These are phyloP conservation scores for Xylaria curta DNA, from an alignment of 495 filamentous ascomycete genomes.

Conservation along the genomic window DNA sequence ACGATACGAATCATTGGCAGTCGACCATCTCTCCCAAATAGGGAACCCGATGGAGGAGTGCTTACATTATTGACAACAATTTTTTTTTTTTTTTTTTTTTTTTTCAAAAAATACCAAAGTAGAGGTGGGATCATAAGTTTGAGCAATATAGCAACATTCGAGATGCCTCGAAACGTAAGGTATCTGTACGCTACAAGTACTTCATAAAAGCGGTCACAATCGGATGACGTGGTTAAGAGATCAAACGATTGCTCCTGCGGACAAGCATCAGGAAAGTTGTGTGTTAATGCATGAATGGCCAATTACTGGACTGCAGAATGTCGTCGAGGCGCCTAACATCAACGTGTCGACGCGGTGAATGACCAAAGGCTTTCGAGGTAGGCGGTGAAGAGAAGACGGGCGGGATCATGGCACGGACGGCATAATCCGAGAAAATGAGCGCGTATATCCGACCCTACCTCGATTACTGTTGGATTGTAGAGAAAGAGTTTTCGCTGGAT, in stretches of 20 bases:
- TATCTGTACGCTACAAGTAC: not conserved
- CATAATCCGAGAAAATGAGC: not conserved
- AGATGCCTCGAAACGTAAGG: not conserved
- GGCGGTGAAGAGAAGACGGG: constrained; percentile 4
- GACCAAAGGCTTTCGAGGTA: not conserved
- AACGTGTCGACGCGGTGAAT: not conserved
- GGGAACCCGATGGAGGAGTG: not conserved
- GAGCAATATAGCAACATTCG: not conserved
- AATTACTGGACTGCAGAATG: not conserved
- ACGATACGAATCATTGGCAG: not conserved
- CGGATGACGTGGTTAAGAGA: constrained; percentile 5
- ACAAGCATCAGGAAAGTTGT: not conserved
- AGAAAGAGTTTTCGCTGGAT: not conserved
- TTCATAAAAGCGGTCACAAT: constrained; percentile 12
- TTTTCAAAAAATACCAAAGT: not conserved
- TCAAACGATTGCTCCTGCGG: not conserved
- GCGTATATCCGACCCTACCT: not conserved
- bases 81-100: too few species aligned
- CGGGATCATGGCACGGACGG: constrained; percentile 3
- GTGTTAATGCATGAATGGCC: constrained; percentile 6
- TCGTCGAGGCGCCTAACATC: not conserved
- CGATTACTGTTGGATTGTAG: constrained; percentile 13
- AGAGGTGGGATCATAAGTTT: not conserved
- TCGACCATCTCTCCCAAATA: not conserved
- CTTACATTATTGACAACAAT: not conserved